These are phyloP conservation scores for Rhizopus delemar DNA, from an alignment of 371 early-diverging fungal species.

Conservation along the genomic window DNA sequence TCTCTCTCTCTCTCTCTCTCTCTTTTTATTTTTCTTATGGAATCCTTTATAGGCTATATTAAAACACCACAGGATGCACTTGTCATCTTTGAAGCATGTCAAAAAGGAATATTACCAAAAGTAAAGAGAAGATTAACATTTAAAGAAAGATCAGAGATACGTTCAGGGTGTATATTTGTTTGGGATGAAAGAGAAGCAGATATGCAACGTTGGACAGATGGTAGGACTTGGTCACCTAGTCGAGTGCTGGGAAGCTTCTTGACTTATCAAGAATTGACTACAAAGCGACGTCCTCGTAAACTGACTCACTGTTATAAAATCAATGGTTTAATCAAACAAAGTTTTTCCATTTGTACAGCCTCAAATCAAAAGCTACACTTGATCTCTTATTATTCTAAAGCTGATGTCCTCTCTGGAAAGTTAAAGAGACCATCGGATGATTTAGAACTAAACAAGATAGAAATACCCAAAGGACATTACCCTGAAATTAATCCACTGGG, in stretches of 20 bases:
- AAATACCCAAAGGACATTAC: slow-evolving; percentile 59
- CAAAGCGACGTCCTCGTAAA: slow-evolving; percentile 46
- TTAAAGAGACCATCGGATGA: slow-evolving; percentile 53
- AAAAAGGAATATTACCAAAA: slow-evolving; percentile 61
- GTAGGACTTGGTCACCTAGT: slow-evolving; percentile 85
- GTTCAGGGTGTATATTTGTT: slow-evolving; percentile 85
- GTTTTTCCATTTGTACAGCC: slow-evolving; percentile 78
- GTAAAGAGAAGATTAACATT: slow-evolving; percentile 78
- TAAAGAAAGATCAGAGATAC: slow-evolving; percentile 73
- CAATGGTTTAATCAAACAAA: slow-evolving; percentile 83
- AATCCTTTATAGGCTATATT: slow-evolving; percentile 68
- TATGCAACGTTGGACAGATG: slow-evolving; percentile 92
- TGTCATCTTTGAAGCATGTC: slow-evolving; percentile 80
- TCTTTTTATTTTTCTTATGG: neutral
- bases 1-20: too few relatives aligned
- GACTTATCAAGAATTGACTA: slow-evolving; percentile 77
- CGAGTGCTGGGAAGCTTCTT: slow-evolving; percentile 80
- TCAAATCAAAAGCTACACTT: slow-evolving; percentile 80
- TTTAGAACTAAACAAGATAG: slow-evolving; percentile 38
- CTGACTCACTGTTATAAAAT: slow-evolving; percentile 55
- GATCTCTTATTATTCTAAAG: slow-evolving; percentile 82
- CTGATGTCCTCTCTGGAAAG: slow-evolving; percentile 59
- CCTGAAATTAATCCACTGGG: slow-evolving; percentile 54
- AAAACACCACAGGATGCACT: slow-evolving; percentile 80
- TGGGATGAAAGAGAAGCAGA: slow-evolving; percentile 91